Evolutionary conservation across 371 early-diverging fungal species (phyloP).

Genomic region (Mortierella sp.): DNA sequence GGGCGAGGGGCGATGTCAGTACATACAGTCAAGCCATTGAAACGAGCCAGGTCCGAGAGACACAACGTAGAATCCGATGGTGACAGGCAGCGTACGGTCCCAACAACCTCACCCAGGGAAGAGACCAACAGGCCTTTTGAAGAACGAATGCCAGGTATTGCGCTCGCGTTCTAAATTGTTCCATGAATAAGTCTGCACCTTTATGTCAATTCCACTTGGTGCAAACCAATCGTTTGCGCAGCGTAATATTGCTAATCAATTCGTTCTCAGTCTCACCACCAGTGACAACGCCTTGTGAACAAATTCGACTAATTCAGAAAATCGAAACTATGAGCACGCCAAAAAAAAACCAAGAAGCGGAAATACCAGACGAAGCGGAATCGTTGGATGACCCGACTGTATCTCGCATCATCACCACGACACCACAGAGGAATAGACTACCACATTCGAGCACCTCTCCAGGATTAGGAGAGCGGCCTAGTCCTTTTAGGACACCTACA

Average conservation of each 20-base stretch:
- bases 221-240: not conserved
- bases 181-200: too few species aligned
- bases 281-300: not conserved
- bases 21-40: not conserved
- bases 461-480: conserved; percentile 3
- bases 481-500: conserved; percentile 36
- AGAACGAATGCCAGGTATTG: conserved; percentile 44
- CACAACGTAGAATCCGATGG: not conserved
- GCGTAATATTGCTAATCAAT: not conserved
- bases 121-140: conserved; percentile 24
- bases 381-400: not conserved
- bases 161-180: not conserved
- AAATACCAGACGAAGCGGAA: not conserved
- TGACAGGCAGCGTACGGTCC: not conserved
- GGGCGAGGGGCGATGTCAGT: not conserved
- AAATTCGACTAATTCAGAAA: not conserved
- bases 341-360: not conserved
- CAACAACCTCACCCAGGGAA: not conserved
- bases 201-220: not conserved
- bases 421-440: conserved; percentile 3
- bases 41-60: conserved; percentile 3
- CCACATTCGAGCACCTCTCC: not conserved
- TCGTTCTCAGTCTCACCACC: conserved; percentile 3
- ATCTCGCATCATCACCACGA: not conserved
- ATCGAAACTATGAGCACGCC: not conserved